Evolutionary conservation across 75 land plant genomes (phyloP).

Genomic region (Gnetum montanum): DNA sequence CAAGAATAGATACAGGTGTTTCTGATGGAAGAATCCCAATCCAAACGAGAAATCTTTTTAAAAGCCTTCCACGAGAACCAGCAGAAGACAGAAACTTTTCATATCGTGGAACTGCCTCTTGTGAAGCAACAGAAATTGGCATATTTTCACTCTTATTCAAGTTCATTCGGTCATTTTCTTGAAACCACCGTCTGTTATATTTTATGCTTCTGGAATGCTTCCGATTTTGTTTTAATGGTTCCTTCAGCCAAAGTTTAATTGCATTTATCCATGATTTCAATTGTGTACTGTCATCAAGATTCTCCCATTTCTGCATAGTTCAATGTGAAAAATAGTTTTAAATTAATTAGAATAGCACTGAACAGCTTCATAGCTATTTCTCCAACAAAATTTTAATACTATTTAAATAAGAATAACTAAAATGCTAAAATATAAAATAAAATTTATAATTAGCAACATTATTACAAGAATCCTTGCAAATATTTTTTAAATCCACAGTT

Average conservation of each 20-base stretch:
- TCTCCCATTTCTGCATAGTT: constrained; percentile 35
- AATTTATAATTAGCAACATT: too few species aligned
- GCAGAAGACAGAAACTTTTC: constrained; percentile 69
- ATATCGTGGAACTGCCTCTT: constrained; percentile 72
- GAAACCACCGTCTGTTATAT: neutral
- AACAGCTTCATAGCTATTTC: neutral
- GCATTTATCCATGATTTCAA: constrained; percentile 31
- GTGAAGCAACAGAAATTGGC: constrained; percentile 82
- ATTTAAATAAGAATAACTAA: neutral
- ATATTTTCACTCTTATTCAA: constrained; percentile 23
- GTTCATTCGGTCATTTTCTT: constrained; percentile 10
- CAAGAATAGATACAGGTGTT: constrained; percentile 22
- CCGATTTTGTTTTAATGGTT: constrained; percentile 21
- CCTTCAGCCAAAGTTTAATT: constrained; percentile 57
- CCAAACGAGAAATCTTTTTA: constrained; percentile 60
- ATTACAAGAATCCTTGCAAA: too few species aligned
- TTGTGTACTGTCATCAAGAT: constrained; percentile 24
- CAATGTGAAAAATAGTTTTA: neutral
- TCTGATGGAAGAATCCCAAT: constrained; percentile 59
- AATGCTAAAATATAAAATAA: too few species aligned
- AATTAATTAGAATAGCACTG: neutral
- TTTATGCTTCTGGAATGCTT: constrained; percentile 7
- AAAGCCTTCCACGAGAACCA: constrained; percentile 74
- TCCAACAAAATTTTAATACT: neutral
- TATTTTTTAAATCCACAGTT: too few species aligned